phyloP scores from a whole-genome alignment of 257 asterid genomes.

The Thymus mandschuricus region DNA sequence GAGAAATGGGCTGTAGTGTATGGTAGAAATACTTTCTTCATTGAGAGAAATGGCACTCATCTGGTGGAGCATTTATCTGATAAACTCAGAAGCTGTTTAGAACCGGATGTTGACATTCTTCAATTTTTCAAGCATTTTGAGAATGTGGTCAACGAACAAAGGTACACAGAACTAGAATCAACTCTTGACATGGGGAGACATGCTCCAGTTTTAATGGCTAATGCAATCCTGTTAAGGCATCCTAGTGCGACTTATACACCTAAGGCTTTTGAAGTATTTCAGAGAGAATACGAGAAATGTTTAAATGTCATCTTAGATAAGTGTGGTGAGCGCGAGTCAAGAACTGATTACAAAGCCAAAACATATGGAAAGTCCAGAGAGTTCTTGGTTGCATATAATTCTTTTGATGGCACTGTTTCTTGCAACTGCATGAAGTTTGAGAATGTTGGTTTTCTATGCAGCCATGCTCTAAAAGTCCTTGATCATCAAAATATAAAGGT shows the following conservation, averaged over 20 bases:
- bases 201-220: constrained; percentile 57
- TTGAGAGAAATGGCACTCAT: constrained; percentile 51
- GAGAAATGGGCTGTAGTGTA: constrained; percentile 69
- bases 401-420: constrained; percentile 53
- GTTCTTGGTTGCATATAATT: constrained; percentile 46
- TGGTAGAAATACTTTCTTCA: constrained; percentile 61
- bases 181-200: constrained; percentile 51
- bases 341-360: constrained; percentile 56
- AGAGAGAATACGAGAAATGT: constrained; percentile 64
- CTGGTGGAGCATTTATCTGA: constrained; percentile 52
- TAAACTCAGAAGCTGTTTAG: constrained; percentile 46
- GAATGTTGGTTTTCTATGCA: constrained; percentile 59
- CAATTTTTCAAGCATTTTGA: constrained; percentile 56
- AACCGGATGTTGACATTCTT: constrained; percentile 47
- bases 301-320: constrained; percentile 52
- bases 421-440: constrained; percentile 74
- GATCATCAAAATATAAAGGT: constrained; percentile 63
- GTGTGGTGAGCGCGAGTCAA: constrained; percentile 51
- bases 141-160: constrained; percentile 51
- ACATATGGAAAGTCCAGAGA: constrained; percentile 57
- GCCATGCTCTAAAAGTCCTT: constrained; percentile 66
- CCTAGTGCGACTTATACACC: constrained; percentile 56
- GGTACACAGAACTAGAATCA: constrained; percentile 53
- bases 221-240: constrained; percentile 54
- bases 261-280: constrained; percentile 58